phyloP scores from a whole-genome alignment of 371 early-diverging fungal genomes.

The Rhizomucor miehei region DNA sequence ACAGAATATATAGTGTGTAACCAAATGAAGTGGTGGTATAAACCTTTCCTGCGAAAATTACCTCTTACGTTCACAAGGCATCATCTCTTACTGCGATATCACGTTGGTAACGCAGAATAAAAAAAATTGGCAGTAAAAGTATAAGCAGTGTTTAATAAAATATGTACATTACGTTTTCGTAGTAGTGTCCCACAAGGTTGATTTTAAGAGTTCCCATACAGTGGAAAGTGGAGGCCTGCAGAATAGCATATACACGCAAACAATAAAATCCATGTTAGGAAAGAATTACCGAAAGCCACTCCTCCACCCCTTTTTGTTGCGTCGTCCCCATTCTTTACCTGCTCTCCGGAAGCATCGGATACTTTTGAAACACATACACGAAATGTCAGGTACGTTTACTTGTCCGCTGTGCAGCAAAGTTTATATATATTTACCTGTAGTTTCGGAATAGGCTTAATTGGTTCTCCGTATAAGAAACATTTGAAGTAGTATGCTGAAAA shows the following conservation, averaged over 20 bases:
- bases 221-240: neutral
- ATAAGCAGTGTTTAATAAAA: no score
- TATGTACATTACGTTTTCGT: no score
- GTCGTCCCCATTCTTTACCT: constrained; percentile 26
- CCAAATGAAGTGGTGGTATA: no score
- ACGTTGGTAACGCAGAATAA: no score
- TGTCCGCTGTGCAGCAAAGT: no score
- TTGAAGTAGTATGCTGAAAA: constrained; percentile 55
- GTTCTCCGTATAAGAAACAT: constrained; percentile 58
- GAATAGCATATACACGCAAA: neutral
- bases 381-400: no score
- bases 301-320: neutral
- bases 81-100: no score
- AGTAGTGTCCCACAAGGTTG: constrained; percentile 14
- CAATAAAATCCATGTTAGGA: neutral
- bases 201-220: constrained; percentile 25
- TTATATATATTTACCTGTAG: constrained; percentile 38
- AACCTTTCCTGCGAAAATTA: no score
- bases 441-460: constrained; percentile 58
- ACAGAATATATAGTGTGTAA: no score
- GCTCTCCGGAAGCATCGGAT: constrained; percentile 60
- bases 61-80: no score
- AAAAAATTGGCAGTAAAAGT: no score
- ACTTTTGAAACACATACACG: constrained; percentile 20
- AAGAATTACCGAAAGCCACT: constrained; percentile 16